Conservation (phyloP, 768 basidiomycete genomes). For the Mrakia hoshinonis region DNA sequence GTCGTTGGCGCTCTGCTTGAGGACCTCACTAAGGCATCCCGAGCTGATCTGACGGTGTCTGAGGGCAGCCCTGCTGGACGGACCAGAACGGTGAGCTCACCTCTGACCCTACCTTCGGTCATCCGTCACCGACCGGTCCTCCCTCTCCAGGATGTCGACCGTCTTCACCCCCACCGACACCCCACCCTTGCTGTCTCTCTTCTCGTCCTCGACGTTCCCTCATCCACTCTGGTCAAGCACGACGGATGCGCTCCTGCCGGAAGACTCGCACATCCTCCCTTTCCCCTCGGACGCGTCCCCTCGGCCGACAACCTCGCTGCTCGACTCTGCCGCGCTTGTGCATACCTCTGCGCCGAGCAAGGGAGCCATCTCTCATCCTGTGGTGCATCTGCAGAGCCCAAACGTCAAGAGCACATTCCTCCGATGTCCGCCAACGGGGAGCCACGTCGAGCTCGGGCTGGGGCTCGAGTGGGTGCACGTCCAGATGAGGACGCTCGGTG, state of each 20-base stretch:
- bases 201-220: slow-evolving; percentile 21
- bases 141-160: background rate
- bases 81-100: background rate
- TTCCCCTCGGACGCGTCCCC: slow-evolving; percentile 1
- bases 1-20: too few relatives aligned
- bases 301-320: background rate
- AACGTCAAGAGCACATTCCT: slow-evolving; percentile 60
- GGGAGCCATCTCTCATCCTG: slow-evolving; percentile 46
- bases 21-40: too few relatives aligned
- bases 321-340: background rate
- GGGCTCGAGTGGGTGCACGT: slow-evolving; percentile 67
- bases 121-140: too few relatives aligned
- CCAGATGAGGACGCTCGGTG: slow-evolving; percentile 58
- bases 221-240: background rate
- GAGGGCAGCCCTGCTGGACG: background rate
- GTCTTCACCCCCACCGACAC: background rate
- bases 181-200: slow-evolving; percentile 18
- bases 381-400: slow-evolving; percentile 72
- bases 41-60: too few relatives aligned
- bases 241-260: slow-evolving; percentile 12
- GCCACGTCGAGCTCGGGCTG: slow-evolving; percentile 46
- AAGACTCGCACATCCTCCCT: slow-evolving; percentile 20
- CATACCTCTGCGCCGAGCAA: background rate
- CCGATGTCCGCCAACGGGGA: slow-evolving; percentile 49
- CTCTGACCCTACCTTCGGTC: background rate